phyloP scores from a whole-genome alignment of 257 asterid genomes.

The Fraxinus anomala region DNA sequence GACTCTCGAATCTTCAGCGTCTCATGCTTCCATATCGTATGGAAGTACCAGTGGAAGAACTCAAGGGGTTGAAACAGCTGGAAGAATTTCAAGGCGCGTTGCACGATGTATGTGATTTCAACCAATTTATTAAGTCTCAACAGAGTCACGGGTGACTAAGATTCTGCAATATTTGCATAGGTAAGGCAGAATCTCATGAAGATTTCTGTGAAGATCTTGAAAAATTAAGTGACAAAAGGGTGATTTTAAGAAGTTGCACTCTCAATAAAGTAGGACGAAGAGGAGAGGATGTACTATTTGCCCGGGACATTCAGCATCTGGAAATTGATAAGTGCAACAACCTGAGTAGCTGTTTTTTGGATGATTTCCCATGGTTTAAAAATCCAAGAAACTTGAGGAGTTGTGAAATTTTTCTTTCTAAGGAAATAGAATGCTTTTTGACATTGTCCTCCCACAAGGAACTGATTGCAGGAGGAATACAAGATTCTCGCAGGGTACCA shows the following conservation, averaged over 20 bases:
- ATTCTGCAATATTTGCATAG: constrained; percentile 29
- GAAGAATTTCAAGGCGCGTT: constrained; percentile 35
- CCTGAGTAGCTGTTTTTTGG: constrained; percentile 1
- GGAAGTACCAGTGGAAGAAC: constrained; percentile 26
- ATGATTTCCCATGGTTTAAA: not conserved
- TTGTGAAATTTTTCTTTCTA: not conserved
- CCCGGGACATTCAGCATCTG: constrained; percentile 21
- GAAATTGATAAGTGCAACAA: constrained; percentile 5
- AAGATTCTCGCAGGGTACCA: not conserved
- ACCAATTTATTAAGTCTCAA: constrained; percentile 30
- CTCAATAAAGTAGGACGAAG: not conserved
- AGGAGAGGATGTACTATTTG: not conserved
- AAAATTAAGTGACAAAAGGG: constrained; percentile 21
- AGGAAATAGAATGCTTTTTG: constrained; percentile 19
- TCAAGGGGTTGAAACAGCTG: constrained; percentile 25
- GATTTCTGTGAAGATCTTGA: constrained; percentile 10
- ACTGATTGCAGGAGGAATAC: not conserved
- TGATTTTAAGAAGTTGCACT: constrained; percentile 9
- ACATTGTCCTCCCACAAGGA: not conserved
- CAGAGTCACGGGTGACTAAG: constrained; percentile 14
- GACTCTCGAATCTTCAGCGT: constrained; percentile 29
- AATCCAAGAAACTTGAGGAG: not conserved
- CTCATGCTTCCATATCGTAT: constrained; percentile 30
- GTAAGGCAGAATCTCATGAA: constrained; percentile 24
- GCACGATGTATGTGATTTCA: constrained; percentile 15